Evolutionary conservation across 129 eudicot genomes (phyloP).

Genomic region (Saussurea involucrata): DNA sequence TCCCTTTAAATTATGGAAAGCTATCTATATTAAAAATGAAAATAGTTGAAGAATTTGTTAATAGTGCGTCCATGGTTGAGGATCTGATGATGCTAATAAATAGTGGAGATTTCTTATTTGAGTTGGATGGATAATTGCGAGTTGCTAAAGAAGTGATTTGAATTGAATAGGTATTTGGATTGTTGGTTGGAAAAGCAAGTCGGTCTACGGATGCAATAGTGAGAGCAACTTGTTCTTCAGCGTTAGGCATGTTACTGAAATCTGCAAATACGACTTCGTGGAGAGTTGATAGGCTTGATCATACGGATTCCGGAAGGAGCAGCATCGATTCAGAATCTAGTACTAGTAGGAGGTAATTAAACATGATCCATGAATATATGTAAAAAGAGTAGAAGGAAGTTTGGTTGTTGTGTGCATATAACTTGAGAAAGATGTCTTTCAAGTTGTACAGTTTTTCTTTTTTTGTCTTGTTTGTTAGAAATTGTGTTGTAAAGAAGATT

Average conservation of each 20-base stretch:
- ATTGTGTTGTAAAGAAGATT: neutral
- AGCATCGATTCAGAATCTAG: slow-evolving; percentile 50
- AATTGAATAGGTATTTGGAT: slow-evolving; percentile 57
- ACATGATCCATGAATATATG: neutral
- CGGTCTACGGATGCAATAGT: slow-evolving; percentile 80
- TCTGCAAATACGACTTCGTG: slow-evolving; percentile 64
- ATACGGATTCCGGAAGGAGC: slow-evolving; percentile 39
- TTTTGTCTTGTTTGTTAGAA: neutral
- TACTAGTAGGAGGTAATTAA: slow-evolving; percentile 21
- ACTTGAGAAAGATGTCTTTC: neutral
- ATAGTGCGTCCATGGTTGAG: neutral
- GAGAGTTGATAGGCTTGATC: slow-evolving; percentile 73
- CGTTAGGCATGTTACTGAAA: slow-evolving; percentile 72
- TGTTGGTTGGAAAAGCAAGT: slow-evolving; percentile 75
- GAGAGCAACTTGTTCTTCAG: slow-evolving; percentile 81
- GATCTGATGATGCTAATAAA: neutral
- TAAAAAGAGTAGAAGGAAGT: neutral
- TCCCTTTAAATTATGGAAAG: no score
- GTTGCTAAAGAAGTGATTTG: neutral
- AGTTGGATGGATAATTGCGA: neutral
- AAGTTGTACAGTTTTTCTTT: neutral
- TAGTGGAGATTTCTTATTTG: neutral
- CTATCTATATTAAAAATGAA: no score
- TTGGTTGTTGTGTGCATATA: neutral
- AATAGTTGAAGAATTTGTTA: no score